Base-by-base conservation (phyloP, 352 stramenopile species). In the Elongisporangium anandrum region DNA sequence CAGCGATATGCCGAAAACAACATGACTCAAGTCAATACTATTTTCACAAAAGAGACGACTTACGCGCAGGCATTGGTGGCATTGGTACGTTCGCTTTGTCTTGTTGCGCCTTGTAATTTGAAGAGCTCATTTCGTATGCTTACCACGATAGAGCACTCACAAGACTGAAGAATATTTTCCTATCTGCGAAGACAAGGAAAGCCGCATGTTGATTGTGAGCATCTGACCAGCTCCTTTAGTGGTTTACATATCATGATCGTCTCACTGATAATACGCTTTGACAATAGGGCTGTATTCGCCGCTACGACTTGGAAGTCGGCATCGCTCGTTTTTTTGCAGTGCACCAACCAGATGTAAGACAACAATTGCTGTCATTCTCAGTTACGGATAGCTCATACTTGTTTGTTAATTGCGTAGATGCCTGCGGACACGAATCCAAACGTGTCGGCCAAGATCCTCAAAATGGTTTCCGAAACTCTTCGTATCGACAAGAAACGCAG, bases 111-210 rank as follows among this genome's bases (percentile, higher is more conserved):
- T 2, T 54, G 48, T n/a, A n/a, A n/a, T n/a, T n/a, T n/a, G n/a
- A n/a, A n/a, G n/a, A n/a, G n/a, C n/a, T n/a, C n/a, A n/a, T n/a
- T n/a, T n/a, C n/a, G n/a, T n/a, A n/a, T n/a, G n/a, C n/a, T n/a
- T n/a, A n/a, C 9, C 23, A 49, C 39, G 4, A 7, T n/a, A 92
- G 82, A 92, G 82, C 45, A 80, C 70, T 0, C 75, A 87, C 64
- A 90, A 90, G 60, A 85, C 69, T 4, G 77, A 92, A 51, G 83
- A 94, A 23, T 92, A 93, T 47, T 93, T 94, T 56, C 79, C 85
- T 0, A 65, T 94, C 22, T 89, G 82, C 23, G 82, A 93, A 39
- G 71, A 82, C 22, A 24, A 64, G n/a, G 74, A 90, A 45, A 78
- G 51, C 6, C 59, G 66, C 8, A 64, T 73, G 23, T 63, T 93